Evolutionary conservation across 805 yeast species (phyloP), one percentile per base, ranked within the genome.

Genomic region (Candida andamanensis): DNA sequence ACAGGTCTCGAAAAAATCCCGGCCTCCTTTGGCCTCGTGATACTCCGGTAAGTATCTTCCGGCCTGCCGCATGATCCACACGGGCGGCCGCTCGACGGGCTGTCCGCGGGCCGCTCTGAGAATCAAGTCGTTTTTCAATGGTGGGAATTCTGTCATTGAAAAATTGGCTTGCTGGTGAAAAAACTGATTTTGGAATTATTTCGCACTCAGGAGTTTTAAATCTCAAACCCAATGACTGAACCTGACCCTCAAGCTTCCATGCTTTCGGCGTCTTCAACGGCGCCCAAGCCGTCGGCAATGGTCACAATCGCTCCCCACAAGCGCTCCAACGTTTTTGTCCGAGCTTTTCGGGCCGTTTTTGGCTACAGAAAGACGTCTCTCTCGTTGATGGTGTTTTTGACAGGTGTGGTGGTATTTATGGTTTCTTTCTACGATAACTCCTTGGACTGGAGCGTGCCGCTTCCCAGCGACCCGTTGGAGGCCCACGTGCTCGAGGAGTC

Each of bases 11-110:
- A 92, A 92, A 57, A 92, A 92, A 60, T 92, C 95, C 43, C 85
- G 70, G 11, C 72, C 72, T 30, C 76, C 94, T 54, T 92, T 92
- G 29, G 78, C 96, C 52, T 78, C 74, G 56, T 89, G 95, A 55
- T 92, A 92, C 54, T 92, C 95, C 17, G 95, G 95, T 35, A 80
- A 64, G 49, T 89, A 87, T 40, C 97, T 72, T 13, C 97, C 97
- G n/a, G 97, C 97, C 66, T 87, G 97, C 60, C 97, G 77, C 97
- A 87, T 87, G 45, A 89, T 82, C 97, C 97, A 92, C 39, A 92
- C 78, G 13, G 98, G 98, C 2, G 98, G 97, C 54, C 98, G 78
- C 60, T 92, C 97, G 24, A 90, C 97, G 39, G 63, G 64, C 54
- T 90, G 95, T 37, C 84, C 97, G 43, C 71, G 70, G 8, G 97